phyloP scores from a whole-genome alignment of 495 filamentous ascomycete species.

The Lepidopterella palustris region DNA sequence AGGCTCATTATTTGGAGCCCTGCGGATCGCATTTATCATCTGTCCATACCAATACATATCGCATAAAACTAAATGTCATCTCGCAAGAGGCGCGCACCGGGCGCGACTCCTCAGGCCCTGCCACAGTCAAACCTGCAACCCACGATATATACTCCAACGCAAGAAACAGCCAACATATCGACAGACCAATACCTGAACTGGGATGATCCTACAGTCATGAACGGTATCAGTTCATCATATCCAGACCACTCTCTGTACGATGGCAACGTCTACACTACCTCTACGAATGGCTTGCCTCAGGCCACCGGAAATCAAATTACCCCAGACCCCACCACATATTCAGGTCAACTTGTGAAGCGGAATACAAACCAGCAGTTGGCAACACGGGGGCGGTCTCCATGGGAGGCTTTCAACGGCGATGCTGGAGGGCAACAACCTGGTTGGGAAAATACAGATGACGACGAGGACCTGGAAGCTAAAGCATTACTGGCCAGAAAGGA shows the following conservation, averaged over 20 bases:
- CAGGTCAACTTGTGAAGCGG: conserved; percentile 23
- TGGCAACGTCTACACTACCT: conserved; percentile 2
- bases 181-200: conserved; percentile 17
- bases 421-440: conserved; percentile 4
- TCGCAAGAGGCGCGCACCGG: conserved; percentile 28
- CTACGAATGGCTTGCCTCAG: conserved; percentile 19
- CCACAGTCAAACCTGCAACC: conserved; percentile 6
- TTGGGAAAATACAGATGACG: conserved; percentile 44
- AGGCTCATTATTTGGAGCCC: not conserved
- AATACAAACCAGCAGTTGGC: conserved; percentile 28
- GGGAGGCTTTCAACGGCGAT: conserved; percentile 15
- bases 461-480: conserved; percentile 69
- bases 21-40: not conserved
- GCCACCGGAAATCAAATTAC: conserved; percentile 1
- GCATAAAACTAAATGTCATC: not conserved
- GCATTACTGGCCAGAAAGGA: conserved; percentile 74
- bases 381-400: conserved; percentile 13
- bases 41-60: not conserved
- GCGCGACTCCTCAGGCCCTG: conserved; percentile 20
- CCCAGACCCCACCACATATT: not conserved
- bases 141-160: conserved; percentile 1
- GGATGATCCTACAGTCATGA: conserved; percentile 8
- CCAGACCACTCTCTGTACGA: conserved; percentile 19
- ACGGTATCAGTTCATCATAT: conserved; percentile 8
- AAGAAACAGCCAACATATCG: conserved; percentile 5